Evolutionary conservation across 257 asterid genomes (phyloP), one percentile per base, ranked within the genome.

Genomic region (Lantana camara): DNA sequence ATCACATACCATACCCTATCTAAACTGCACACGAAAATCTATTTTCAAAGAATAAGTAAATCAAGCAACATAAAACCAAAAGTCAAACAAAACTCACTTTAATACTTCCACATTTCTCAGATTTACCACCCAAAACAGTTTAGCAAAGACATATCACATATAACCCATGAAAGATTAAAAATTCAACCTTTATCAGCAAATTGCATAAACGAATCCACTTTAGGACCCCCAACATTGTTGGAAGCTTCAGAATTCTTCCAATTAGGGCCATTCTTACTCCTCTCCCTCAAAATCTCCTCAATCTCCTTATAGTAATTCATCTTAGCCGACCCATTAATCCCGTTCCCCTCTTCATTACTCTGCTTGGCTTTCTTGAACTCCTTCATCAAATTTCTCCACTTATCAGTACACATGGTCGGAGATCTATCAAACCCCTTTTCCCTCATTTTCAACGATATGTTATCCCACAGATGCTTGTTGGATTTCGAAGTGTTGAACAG

Each of bases 391-490:
- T 91, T 91, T 80, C 96, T 83, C 98, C 98, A 91, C 68, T 91
- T 91, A 42, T 88, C 97, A 2, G 97, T 91, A 12, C 98, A 91
- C 98, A 91, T 91, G 12, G 95, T 83, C 1, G 98, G 95, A 3
- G 96, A 89, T 45, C 98, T 73, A 55, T 91, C 98, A 41, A 88
- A 91, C 37, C 98, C 98, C 51, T 87, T 91, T 21, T 81, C 95
- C 74, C 88, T 91, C 98, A 91, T 91, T 67, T 89, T 91, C 78
- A 75, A 13, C 7, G 98, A 89, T 30, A 91, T 91, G 71, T 76
- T 82, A 9, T 91, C 96, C 96, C 98, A 91, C 79, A 89, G 67
- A 52, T 89, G 96, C 64, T 83, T 91, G 74, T 91, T 91, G 0
- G 95, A 89, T 55, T 92, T 92, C 0, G 93, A 81, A 51, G 97